Base-by-base conservation (phyloP, 257 asterid species). In the Salvia hispanica region DNA sequence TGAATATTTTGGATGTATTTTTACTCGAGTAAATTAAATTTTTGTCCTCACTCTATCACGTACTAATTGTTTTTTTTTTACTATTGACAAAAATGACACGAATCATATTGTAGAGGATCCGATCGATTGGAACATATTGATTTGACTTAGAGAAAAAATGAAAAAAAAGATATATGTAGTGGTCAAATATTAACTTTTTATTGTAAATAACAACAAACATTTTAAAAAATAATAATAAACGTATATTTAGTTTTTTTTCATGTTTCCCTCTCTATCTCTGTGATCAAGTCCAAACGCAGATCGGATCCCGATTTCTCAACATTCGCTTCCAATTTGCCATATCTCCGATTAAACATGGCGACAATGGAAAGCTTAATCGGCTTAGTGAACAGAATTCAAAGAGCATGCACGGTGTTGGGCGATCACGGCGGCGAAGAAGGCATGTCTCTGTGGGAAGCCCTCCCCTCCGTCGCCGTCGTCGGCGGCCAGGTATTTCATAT, bases 341-440 rank as follows among this genome's bases (percentile, higher is more conserved):
- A 50, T 62, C 60, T 72, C 70, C 72, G 31, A 25, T 25, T 25
- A 7, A 31, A 59, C 74, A 89, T 92, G 98, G 96, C 98, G 58
- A 90, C 96, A 44, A 81, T 92, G 90, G 95, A 88, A 79, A 92
- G 95, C 81, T 81, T 92, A 88, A 92, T 92, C 78, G 97, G 98
- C 61, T 83, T 92, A 42, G 97, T 92, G 21, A 90, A 90, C 80
- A 81, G 82, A 68, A 92, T 92, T 64, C 98, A 92, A 71, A 81
- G 96, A 76, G 98, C 95, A 53, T 92, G 98, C 80, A 92, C 97
- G n/a, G 94, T 87, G 31, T 75, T 93, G 62, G 99, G 99, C 33
- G 99, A 93, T 93, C 99, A 93, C 75, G 99, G 99, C 53, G 99
- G 97, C 60, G 99, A 90, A 74, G 99, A 90, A 74, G 97, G 96